Percentiles rank a stretch among this genome's conserved stretches.
Evolutionary conservation across 2,329 filamentous ascomycete genomes (phyloP).

Genomic region (Raffaelea arxii): DNA sequence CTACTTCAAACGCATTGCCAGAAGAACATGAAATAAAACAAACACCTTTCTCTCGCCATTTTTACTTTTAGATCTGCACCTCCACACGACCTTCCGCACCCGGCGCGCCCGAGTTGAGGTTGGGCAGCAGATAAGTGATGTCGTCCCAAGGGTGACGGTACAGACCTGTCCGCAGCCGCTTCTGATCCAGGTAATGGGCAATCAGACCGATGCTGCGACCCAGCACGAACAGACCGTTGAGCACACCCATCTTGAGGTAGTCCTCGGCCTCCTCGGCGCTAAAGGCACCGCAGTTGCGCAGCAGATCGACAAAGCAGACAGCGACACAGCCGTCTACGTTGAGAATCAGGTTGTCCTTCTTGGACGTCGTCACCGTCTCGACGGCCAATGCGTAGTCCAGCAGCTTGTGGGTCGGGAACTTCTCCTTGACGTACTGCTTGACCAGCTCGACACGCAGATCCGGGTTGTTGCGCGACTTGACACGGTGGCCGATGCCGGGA

Average conservation of each 20-base stretch:
- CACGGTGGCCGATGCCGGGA: constrained; percentile 95
- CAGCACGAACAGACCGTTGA: constrained; percentile 98
- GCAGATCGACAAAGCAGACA: constrained; percentile 95
- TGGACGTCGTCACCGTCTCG: constrained; percentile 95
- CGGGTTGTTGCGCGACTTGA: constrained; percentile 99
- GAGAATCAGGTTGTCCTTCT: constrained; percentile 99
- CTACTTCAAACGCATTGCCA: neutral
- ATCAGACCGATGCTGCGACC: constrained; percentile 97
- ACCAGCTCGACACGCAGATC: constrained; percentile 99
- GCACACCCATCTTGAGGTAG: constrained; percentile 97
- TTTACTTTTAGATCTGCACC: constrained; percentile 58
- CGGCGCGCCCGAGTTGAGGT: constrained; percentile 59
- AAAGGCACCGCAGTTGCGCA: constrained; percentile 98
- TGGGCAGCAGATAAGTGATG: constrained; percentile 89
- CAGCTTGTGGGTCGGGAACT: constrained; percentile 96
- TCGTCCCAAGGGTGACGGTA: constrained; percentile 99
- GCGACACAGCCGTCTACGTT: constrained; percentile 98
- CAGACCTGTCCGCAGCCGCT: constrained; percentile 94
- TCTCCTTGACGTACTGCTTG: constrained; percentile 96
- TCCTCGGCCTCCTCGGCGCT: constrained; percentile 93
- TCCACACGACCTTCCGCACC: constrained; percentile 82
- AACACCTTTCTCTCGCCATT: neutral
- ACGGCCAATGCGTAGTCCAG: constrained; percentile 98
- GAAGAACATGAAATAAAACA: neutral
- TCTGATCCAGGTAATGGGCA: constrained; percentile 99